phyloP scores from a whole-genome alignment of 208 protist genomes.

The Strigomonas galati region DNA sequence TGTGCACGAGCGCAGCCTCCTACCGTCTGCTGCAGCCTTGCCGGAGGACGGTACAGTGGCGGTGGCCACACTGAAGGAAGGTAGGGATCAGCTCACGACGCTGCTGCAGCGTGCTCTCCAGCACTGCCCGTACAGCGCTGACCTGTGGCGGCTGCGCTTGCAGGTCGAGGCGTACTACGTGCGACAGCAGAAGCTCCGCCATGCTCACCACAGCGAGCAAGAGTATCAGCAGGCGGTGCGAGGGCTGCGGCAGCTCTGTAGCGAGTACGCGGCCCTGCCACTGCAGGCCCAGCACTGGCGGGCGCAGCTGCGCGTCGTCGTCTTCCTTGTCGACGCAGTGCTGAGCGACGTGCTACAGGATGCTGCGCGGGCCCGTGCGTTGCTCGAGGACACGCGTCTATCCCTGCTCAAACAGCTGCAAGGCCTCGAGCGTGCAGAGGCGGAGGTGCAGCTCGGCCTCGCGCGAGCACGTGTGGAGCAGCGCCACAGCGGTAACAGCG shows the following conservation, averaged over 20 bases:
- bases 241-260: slow-evolving; percentile 45
- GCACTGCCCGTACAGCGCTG: slow-evolving; percentile 39
- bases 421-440: background rate
- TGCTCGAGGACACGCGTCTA: slow-evolving; percentile 28
- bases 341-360: slow-evolving; percentile 21
- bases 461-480: slow-evolving; percentile 38
- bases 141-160: slow-evolving; percentile 72
- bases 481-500: slow-evolving; percentile 26
- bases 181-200: background rate
- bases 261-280: slow-evolving; percentile 20
- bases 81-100: slow-evolving; percentile 6
- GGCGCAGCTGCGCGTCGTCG: background rate
- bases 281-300: slow-evolving; percentile 22
- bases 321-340: background rate
- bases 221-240: slow-evolving; percentile 7
- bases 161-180: slow-evolving; percentile 17
- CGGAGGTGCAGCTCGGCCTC: slow-evolving; percentile 30
- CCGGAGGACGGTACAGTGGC: background rate
- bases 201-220: background rate
- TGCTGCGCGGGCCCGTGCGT: slow-evolving; percentile 26
- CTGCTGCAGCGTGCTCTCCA: slow-evolving; percentile 22
- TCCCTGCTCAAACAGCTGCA: background rate
- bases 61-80: background rate
- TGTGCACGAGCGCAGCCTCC: background rate
- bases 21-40: background rate